Evolutionary conservation across 352 stramenopile genomes (phyloP).

Genomic region (Aphanomyces euteiches): DNA sequence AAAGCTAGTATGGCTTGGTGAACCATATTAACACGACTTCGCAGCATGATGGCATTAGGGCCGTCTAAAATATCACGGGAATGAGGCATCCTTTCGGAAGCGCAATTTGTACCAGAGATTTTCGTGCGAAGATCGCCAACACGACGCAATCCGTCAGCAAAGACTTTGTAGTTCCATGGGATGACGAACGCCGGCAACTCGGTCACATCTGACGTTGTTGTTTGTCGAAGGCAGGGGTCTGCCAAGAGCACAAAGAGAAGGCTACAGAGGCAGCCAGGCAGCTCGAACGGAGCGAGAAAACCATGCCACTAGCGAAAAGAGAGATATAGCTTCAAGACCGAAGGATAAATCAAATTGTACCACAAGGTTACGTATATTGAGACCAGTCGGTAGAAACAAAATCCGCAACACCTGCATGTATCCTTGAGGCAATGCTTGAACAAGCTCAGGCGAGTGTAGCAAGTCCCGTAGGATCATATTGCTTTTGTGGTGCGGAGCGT

Average conservation of each 20-base stretch:
- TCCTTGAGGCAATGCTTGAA: not conserved
- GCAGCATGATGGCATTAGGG: not conserved
- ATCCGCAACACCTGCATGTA: constrained; percentile 17
- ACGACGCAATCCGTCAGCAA: no score
- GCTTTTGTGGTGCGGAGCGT: not conserved
- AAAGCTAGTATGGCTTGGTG: constrained; percentile 5
- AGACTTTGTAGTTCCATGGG: no score
- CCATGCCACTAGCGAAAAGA: constrained; percentile 26
- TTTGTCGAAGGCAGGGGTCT: not conserved
- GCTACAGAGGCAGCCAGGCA: not conserved
- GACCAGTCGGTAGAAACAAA: constrained; percentile 23
- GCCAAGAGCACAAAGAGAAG: constrained; percentile 14
- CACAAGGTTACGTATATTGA: constrained; percentile 27
- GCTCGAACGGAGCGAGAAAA: constrained; percentile 18
- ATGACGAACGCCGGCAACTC: no score
- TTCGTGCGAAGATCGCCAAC: no score
- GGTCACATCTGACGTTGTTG: not conserved
- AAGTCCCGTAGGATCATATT: constrained; percentile 29
- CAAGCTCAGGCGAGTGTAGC: constrained; percentile 19
- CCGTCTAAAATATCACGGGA: not conserved
- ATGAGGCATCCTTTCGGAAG: no score
- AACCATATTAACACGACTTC: constrained; percentile 2
- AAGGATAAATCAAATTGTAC: not conserved
- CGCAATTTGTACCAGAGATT: no score
- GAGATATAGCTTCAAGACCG: not conserved